Evolutionary conservation across 2,329 filamentous ascomycete species (phyloP).

Genomic region (Colletotrichum tabaci): DNA sequence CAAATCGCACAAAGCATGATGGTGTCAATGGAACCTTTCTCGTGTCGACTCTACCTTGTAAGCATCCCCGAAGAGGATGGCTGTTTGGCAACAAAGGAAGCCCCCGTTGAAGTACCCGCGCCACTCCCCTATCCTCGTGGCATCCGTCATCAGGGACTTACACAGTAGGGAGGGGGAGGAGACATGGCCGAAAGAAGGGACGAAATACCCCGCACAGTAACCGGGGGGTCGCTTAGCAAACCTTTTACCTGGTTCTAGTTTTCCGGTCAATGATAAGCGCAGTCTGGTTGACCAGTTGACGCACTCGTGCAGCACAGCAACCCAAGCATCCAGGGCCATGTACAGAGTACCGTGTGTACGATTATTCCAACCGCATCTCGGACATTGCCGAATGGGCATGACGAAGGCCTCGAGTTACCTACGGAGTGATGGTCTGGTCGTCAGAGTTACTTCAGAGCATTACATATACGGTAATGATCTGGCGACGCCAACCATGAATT

Average conservation of each 20-base stretch:
- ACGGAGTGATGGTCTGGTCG: background rate
- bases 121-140: constrained; percentile 9
- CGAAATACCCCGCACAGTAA: constrained; percentile 31
- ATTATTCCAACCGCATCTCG: constrained; percentile 1
- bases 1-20: background rate
- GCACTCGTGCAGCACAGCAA: background rate
- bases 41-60: background rate
- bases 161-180: background rate
- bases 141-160: constrained; percentile 16
- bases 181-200: constrained; percentile 33
- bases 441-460: background rate
- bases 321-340: constrained; percentile 8
- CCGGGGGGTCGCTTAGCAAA: constrained; percentile 25
- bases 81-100: background rate
- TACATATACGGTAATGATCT: background rate
- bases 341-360: background rate
- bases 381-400: background rate
- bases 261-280: constrained; percentile 22
- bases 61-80: background rate
- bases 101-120: background rate
- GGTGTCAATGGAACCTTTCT: background rate
- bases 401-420: background rate
- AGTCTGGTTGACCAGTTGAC: constrained; percentile 17
- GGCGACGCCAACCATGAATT: background rate
- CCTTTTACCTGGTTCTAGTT: constrained; percentile 20